Percentiles rank a stretch among this genome's conserved stretches.
Evolutionary conservation across 2,329 filamentous ascomycete genomes (phyloP).

Genomic region (Helminthosporium solani): DNA sequence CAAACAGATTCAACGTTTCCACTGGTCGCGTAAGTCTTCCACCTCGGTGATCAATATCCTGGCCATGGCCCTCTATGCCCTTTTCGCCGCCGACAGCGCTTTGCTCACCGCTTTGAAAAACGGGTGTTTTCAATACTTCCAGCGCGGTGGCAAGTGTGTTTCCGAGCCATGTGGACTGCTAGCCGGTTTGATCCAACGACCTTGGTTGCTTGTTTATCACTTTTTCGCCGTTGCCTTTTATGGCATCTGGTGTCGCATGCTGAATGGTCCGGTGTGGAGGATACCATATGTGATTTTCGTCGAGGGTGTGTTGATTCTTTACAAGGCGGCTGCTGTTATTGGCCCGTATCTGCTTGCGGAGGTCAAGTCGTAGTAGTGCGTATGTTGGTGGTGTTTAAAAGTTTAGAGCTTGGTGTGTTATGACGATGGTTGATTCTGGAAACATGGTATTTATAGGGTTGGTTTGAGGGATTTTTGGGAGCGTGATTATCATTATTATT

Average conservation of each 20-base stretch:
- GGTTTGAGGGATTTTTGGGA: too few relatives aligned
- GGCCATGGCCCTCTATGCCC: constrained; percentile 86
- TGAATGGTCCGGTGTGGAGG: constrained; percentile 45
- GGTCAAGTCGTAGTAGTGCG: constrained; percentile 42
- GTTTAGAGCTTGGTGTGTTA: not conserved
- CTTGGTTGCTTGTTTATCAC: constrained; percentile 79
- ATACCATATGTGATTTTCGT: constrained; percentile 58
- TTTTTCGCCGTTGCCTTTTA: constrained; percentile 94
- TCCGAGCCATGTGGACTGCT: constrained; percentile 80
- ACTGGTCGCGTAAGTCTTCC: constrained; percentile 81
- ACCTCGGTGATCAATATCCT: constrained; percentile 94
- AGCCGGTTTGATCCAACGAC: constrained; percentile 75
- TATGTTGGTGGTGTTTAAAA: not conserved
- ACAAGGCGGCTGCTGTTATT: constrained; percentile 79
- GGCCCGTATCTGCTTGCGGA: constrained; percentile 78
- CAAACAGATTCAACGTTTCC: constrained; percentile 70
- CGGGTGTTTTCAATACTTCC: constrained; percentile 93
- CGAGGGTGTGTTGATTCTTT: constrained; percentile 69
- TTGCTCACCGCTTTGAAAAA: constrained; percentile 73
- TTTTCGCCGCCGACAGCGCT: constrained; percentile 76
- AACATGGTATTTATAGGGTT: too few relatives aligned
- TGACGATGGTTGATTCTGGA: not conserved
- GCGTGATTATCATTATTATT: too few relatives aligned
- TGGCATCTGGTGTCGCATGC: constrained; percentile 71
- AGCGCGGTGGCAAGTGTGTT: constrained; percentile 68